Evolutionary conservation across 345 rosid genomes (phyloP), one percentile per base, ranked within the genome.

Genomic region (Melaleuca quinquenervia): DNA sequence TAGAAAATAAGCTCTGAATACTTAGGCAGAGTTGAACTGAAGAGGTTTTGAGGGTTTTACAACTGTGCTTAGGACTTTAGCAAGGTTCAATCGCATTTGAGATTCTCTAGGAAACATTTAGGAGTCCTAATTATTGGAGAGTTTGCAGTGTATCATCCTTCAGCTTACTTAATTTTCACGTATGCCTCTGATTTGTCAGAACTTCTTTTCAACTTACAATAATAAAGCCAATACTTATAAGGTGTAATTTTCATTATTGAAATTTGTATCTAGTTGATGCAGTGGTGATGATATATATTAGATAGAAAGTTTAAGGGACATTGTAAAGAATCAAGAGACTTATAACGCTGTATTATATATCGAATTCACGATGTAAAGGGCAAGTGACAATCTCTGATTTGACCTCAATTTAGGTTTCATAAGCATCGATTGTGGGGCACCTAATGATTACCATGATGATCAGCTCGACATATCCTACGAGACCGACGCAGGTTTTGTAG

Each of bases 401-500:
- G 9, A 27, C 10, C 36, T 62, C 7, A 2, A 27, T 3, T 3
- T 62, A 87, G 88, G 85, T 44, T 90, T 83, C 88, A 85, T 90
- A 41, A 87, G 90, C 87, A 62, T 88, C 62, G 90, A 88, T 44
- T 90, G 89, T 3, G 88, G 90, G 6, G 75, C 24, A n/a, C 86
- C 78, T 1, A 62, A n/a, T 11, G 55, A 48, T 85, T 90, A 90
- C 36, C 2, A 18, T 0, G 84, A 87, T 1, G 0, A 7, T 1
- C 6, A 24, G 1, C 56, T 78, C 1, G 50, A 82, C 7, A 27
- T 88, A 24, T 56, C 52, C 6, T 90, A 88, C 53, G 80, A 16
- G 45, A 52, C 89, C 1, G 91, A 88, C 49, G 85, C 36, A 7
- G 48, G 82, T 9, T 88, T 55, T 27, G 27, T 54, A 5, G 89